Percentiles rank a stretch among this genome's conserved stretches.
These are phyloP conservation scores for Raddia distichophylla DNA, from an alignment of 176 grass and related monocot genomes.

Conservation along the genomic window DNA sequence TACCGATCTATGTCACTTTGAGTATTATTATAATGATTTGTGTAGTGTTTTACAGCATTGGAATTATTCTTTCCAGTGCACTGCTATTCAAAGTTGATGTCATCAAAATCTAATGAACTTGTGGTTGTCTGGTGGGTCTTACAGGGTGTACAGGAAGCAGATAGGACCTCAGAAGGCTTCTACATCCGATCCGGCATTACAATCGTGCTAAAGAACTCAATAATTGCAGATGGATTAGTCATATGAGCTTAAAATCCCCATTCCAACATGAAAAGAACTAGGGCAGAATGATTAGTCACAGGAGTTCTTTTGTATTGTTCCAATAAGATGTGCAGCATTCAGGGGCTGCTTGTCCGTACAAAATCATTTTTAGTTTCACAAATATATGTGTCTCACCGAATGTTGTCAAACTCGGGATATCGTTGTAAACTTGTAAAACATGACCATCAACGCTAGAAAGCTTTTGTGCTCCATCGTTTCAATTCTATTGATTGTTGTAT, in stretches of 20 bases:
- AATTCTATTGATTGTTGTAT: conserved; percentile 17
- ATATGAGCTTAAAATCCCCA: conserved; percentile 50
- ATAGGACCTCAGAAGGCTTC: conserved; percentile 83
- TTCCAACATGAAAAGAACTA: conserved; percentile 1
- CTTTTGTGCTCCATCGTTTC: neutral
- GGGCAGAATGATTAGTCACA: conserved; percentile 20
- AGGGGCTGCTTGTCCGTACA: conserved; percentile 15
- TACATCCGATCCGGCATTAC: conserved; percentile 90
- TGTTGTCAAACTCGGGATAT: conserved; percentile 5
- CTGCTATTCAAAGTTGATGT: neutral
- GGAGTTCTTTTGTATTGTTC: conserved; percentile 34
- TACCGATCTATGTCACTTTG: neutral
- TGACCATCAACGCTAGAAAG: neutral
- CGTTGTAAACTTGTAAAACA: neutral
- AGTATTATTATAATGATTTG: neutral
- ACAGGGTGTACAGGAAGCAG: conserved; percentile 75
- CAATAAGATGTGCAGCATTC: conserved; percentile 39
- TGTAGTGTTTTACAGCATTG: neutral
- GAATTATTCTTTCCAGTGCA: neutral
- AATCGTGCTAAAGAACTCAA: conserved; percentile 81
- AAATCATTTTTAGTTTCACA: conserved; percentile 7
- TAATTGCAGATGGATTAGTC: conserved; percentile 65
- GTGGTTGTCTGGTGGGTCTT: conserved; percentile 22
- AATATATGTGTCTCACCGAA: neutral
- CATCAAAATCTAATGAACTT: conserved; percentile 20